Conservation (phyloP, 2,329 filamentous ascomycete genomes). For the Neopestalotiopsis sp. region DNA sequence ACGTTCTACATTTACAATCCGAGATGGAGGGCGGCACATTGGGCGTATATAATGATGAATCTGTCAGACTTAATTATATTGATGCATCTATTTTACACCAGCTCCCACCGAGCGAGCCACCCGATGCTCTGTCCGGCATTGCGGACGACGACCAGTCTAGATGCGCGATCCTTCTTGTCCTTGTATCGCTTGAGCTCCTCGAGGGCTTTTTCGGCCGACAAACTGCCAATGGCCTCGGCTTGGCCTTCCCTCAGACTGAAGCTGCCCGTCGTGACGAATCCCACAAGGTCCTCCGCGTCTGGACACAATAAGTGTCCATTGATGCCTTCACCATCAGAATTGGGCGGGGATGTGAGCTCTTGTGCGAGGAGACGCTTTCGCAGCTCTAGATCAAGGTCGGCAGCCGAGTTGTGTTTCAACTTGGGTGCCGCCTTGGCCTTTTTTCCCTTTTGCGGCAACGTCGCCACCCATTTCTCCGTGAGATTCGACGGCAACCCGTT, state of each 20-base stretch:
- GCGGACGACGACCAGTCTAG: conserved; percentile 76
- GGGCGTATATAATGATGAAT: background rate
- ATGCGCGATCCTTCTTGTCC: conserved; percentile 44
- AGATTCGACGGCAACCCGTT: conserved; percentile 53
- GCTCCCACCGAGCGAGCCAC: conserved; percentile 80
- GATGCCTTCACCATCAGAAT: conserved; percentile 45
- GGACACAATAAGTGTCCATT: conserved; percentile 72
- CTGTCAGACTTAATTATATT: background rate
- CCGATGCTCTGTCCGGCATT: conserved; percentile 81
- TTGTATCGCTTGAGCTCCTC: conserved; percentile 41
- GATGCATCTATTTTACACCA: conserved; percentile 48
- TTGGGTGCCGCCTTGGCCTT: conserved; percentile 33
- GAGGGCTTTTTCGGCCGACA: conserved; percentile 66
- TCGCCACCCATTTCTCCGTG: conserved; percentile 74
- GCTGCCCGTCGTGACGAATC: conserved; percentile 87
- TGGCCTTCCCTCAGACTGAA: conserved; percentile 80
- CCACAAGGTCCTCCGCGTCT: conserved; percentile 76
- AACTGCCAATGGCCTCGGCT: conserved; percentile 75
- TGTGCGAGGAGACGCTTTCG: conserved; percentile 52
- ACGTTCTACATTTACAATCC: background rate
- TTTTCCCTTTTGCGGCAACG: conserved; percentile 35
- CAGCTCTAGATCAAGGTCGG: conserved; percentile 38
- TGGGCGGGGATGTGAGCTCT: conserved; percentile 51
- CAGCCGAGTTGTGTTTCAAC: conserved; percentile 32
- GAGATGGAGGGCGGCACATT: background rate